Conservation (phyloP, 768 basidiomycete species). For the Suillus decipiens region DNA sequence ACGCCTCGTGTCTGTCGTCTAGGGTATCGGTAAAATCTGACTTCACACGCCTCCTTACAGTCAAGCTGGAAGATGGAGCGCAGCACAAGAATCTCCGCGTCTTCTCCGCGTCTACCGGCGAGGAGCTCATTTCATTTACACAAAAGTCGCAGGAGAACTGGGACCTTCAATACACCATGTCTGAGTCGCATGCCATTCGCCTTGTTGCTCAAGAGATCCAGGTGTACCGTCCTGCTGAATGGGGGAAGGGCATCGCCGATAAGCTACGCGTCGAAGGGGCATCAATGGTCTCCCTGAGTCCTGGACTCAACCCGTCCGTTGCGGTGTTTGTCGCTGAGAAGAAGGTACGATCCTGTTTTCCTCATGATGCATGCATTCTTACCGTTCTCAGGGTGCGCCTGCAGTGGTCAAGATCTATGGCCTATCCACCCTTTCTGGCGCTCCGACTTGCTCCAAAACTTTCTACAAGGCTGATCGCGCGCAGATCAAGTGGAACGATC, state of each 20-base stretch:
- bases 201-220: conserved; percentile 82
- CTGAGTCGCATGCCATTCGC: conserved; percentile 83
- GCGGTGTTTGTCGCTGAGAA: conserved; percentile 48
- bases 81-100: conserved; percentile 95
- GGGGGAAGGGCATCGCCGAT: conserved; percentile 76
- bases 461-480: conserved; percentile 93
- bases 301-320: conserved; percentile 83
- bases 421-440: conserved; percentile 55
- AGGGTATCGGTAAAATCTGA: conserved; percentile 18
- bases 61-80: conserved; percentile 85
- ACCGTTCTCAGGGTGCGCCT: conserved; percentile 67
- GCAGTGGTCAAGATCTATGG: conserved; percentile 86
- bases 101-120: conserved; percentile 83
- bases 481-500: conserved; percentile 93
- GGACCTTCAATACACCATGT: conserved; percentile 89
- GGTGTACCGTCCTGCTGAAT: conserved; percentile 79
- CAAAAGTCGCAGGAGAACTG: conserved; percentile 93
- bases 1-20: conserved; percentile 32
- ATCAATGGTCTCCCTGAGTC: conserved; percentile 74
- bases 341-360: background rate
- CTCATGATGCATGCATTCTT: background rate
- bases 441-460: conserved; percentile 85
- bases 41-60: conserved; percentile 29
- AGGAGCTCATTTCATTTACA: conserved; percentile 83
- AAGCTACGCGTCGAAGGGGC: conserved; percentile 85